These are phyloP conservation scores for Cutaneotrichosporon spelunceum DNA, from an alignment of 1,284 basidiomycete species.

Conservation along the genomic window DNA sequence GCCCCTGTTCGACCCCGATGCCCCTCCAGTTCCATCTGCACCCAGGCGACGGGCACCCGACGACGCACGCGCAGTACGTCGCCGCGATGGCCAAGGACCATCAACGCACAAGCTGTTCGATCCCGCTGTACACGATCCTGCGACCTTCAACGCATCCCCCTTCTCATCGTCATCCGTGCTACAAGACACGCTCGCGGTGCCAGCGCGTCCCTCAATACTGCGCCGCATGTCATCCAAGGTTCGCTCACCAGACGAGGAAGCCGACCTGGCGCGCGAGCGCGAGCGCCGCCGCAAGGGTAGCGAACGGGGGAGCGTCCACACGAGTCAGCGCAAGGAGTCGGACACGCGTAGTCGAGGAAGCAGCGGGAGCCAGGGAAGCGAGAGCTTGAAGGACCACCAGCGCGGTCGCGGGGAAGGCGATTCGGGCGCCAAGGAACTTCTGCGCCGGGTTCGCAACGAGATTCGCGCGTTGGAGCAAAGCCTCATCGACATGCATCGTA, in stretches of 20 bases:
- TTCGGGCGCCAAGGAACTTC: conserved; percentile 49
- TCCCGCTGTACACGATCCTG: conserved; percentile 55
- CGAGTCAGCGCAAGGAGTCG: conserved; percentile 29
- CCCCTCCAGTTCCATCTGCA: conserved; percentile 13
- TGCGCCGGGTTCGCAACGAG: conserved; percentile 49
- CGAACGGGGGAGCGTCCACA: conserved; percentile 38
- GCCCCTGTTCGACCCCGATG: conserved; percentile 21
- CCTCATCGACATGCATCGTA: conserved; percentile 50
- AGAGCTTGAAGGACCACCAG: conserved; percentile 51
- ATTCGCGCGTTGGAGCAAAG: conserved; percentile 49
- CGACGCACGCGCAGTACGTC: not conserved
- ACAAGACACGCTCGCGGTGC: conserved; percentile 5
- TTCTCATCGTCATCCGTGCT: not conserved
- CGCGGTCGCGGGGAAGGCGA: conserved; percentile 48
- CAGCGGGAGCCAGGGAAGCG: conserved; percentile 52
- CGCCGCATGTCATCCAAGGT: conserved; percentile 22
- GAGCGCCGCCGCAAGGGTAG: conserved; percentile 48
- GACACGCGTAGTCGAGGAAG: conserved; percentile 45
- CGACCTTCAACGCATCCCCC: conserved; percentile 18
- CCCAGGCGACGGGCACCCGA: conserved; percentile 13
- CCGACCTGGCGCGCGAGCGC: conserved; percentile 49
- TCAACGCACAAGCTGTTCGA: conserved; percentile 53
- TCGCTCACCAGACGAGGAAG: conserved; percentile 43
- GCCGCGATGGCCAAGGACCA: conserved; percentile 14
- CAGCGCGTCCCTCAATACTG: conserved; percentile 11